phyloP scores from a whole-genome alignment of 1,139 yeast species.

The Lodderomyces theae region DNA sequence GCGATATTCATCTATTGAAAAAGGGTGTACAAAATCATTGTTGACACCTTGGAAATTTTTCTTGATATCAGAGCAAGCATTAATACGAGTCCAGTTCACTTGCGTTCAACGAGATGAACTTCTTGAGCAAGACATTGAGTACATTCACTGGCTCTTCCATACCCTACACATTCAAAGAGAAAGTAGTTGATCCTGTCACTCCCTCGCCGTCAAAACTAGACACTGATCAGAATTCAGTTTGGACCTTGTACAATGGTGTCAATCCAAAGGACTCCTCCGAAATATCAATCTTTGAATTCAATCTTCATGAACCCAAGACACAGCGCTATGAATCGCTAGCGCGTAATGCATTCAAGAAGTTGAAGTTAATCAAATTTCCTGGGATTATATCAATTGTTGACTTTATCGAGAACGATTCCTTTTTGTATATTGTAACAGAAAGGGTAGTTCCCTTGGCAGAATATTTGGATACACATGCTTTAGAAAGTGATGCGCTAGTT shows the following conservation, averaged over 20 bases:
- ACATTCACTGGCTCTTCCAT: slow-evolving; percentile 53
- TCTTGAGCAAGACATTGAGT: slow-evolving; percentile 55
- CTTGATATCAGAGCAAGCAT: no score
- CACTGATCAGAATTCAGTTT: slow-evolving; percentile 30
- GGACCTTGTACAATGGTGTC: slow-evolving; percentile 50
- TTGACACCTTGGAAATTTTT: no score
- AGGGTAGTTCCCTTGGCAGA: slow-evolving; percentile 59
- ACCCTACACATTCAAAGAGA: slow-evolving; percentile 55
- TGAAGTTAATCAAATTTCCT: slow-evolving; percentile 72
- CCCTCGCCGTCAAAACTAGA: slow-evolving; percentile 5
- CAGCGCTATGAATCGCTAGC: slow-evolving; percentile 41
- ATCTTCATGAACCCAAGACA: slow-evolving; percentile 40
- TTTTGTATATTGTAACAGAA: slow-evolving; percentile 75
- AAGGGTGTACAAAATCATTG: no score
- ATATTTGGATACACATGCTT: slow-evolving; percentile 23
- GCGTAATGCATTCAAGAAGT: slow-evolving; percentile 59
- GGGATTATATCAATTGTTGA: slow-evolving; percentile 72
- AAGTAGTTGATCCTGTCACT: slow-evolving; percentile 25
- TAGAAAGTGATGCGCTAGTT: slow-evolving; percentile 39
- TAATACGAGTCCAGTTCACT: background rate
- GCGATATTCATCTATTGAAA: no score
- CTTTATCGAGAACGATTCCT: slow-evolving; percentile 60
- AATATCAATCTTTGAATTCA: slow-evolving; percentile 65
- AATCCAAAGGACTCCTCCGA: slow-evolving; percentile 38
- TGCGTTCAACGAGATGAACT: slow-evolving; percentile 44